phyloP scores from a whole-genome alignment of 148 eudicot species.

The Rhododendron molle region DNA sequence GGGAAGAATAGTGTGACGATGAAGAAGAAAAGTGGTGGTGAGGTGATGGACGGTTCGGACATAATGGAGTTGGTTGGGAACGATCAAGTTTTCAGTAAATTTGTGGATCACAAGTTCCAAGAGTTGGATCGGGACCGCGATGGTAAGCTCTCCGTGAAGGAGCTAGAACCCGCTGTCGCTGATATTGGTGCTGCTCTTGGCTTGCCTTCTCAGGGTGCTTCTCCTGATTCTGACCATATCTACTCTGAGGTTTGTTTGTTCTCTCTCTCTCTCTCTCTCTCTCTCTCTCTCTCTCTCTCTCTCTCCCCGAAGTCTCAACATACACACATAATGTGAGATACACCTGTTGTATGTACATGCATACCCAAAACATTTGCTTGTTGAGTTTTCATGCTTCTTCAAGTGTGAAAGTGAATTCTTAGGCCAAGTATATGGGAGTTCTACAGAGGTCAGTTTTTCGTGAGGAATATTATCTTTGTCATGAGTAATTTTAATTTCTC shows the following conservation, averaged over 20 bases:
- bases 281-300: too few species aligned
- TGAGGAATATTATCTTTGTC: too few species aligned
- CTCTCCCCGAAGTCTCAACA: too few species aligned
- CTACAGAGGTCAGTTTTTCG: neutral
- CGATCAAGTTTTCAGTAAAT: constrained; percentile 37
- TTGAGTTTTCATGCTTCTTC: neutral
- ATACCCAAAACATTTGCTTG: neutral
- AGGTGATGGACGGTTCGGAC: constrained; percentile 75
- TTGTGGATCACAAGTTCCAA: constrained; percentile 67
- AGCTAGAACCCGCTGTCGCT: constrained; percentile 77
- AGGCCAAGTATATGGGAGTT: too few species aligned
- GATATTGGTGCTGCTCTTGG: constrained; percentile 87
- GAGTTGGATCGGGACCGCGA: constrained; percentile 62
- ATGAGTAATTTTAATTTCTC: too few species aligned
- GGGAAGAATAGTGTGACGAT: constrained; percentile 4
- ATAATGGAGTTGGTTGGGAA: constrained; percentile 88
- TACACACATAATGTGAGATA: too few species aligned
- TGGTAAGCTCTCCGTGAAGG: constrained; percentile 70
- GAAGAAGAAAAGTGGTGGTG: constrained; percentile 21
- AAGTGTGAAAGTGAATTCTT: too few species aligned
- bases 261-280: neutral
- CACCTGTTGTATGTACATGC: neutral
- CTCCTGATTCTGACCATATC: constrained; percentile 72
- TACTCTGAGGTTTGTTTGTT: constrained; percentile 54
- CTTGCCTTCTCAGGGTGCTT: constrained; percentile 60